Percentiles rank a stretch among this genome's conserved stretches.
These are phyloP conservation scores for Trifolium subterraneum DNA, from an alignment of 306 rosid species.

Conservation along the genomic window DNA sequence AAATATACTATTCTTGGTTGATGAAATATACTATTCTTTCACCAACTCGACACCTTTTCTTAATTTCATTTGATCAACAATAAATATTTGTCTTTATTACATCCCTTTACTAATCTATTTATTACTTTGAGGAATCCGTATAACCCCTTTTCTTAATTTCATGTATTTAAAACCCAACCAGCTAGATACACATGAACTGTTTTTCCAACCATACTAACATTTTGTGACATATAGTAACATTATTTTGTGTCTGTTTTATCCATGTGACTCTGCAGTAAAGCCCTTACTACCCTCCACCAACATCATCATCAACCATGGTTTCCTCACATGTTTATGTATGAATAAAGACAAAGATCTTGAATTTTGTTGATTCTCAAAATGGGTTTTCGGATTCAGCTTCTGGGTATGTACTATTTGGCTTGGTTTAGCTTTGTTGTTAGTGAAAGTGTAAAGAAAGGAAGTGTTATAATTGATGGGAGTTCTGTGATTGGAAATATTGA, in stretches of 20 bases:
- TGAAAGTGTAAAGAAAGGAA: slow-evolving; percentile 49
- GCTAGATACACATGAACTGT: neutral
- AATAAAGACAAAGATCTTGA: slow-evolving; percentile 43
- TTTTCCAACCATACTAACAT: neutral
- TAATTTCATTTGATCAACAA: neutral
- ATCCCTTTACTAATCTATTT: neutral
- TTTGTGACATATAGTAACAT: neutral
- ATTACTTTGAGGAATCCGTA: neutral
- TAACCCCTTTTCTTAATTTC: neutral
- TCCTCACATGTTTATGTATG: neutral
- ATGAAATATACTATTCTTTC: neutral
- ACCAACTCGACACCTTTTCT: neutral
- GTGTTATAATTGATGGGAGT: slow-evolving; percentile 58
- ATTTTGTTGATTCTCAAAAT: slow-evolving; percentile 49
- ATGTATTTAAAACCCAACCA: slow-evolving; percentile 21
- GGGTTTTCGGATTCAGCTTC: slow-evolving; percentile 58
- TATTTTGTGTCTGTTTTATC: neutral
- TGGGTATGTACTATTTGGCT: slow-evolving; percentile 52
- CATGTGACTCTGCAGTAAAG: slow-evolving; percentile 30
- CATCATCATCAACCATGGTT: neutral
- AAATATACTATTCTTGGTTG: too few relatives aligned
- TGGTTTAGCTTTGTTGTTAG: slow-evolving; percentile 43
- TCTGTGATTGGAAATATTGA: slow-evolving; percentile 71
- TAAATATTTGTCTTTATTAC: neutral
- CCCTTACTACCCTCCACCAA: neutral